Evolutionary conservation across 345 rosid species (phyloP).

Genomic region (Lepidium sativum): DNA sequence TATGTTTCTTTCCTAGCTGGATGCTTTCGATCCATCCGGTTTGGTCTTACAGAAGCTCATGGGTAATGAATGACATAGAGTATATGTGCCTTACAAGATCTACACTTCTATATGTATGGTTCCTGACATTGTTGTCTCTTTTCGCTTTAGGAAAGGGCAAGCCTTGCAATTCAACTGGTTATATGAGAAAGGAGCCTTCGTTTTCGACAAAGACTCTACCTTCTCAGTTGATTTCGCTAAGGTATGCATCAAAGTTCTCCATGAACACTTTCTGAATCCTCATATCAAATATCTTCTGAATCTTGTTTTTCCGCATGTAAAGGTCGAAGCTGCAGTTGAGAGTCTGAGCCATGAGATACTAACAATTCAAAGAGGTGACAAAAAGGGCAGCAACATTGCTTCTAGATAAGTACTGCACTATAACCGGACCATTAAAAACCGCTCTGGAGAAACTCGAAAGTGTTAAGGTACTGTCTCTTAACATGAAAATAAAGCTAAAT

Average conservation of each 20-base stretch:
- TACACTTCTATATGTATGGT: neutral
- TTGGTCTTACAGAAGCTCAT: slow-evolving; percentile 92
- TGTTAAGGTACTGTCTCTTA: slow-evolving; percentile 39
- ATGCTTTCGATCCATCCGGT: slow-evolving; percentile 86
- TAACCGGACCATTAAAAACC: slow-evolving; percentile 53
- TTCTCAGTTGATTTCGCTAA: slow-evolving; percentile 72
- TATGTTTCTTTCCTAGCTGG: slow-evolving; percentile 89
- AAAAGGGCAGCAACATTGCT: slow-evolving; percentile 57
- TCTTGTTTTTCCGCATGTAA: neutral
- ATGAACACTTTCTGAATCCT: neutral
- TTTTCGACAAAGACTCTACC: slow-evolving; percentile 50
- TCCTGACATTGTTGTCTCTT: neutral
- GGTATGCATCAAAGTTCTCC: slow-evolving; percentile 34
- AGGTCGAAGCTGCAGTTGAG: slow-evolving; percentile 77
- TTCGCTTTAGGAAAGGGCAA: slow-evolving; percentile 66
- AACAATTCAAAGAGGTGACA: slow-evolving; percentile 78
- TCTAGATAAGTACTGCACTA: slow-evolving; percentile 47
- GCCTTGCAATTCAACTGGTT: slow-evolving; percentile 91
- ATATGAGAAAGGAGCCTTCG: slow-evolving; percentile 73
- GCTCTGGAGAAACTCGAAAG: slow-evolving; percentile 58
- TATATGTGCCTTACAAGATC: neutral
- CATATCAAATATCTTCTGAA: neutral
- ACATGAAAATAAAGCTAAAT: neutral
- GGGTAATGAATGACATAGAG: slow-evolving; percentile 46
- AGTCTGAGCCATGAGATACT: slow-evolving; percentile 77